A percentile compares a stretch with the other conserved stretches of the same genome.
phyloP scores from a whole-genome alignment of 176 grass and related monocot genomes.

The Dendrocalamus sinicus region DNA sequence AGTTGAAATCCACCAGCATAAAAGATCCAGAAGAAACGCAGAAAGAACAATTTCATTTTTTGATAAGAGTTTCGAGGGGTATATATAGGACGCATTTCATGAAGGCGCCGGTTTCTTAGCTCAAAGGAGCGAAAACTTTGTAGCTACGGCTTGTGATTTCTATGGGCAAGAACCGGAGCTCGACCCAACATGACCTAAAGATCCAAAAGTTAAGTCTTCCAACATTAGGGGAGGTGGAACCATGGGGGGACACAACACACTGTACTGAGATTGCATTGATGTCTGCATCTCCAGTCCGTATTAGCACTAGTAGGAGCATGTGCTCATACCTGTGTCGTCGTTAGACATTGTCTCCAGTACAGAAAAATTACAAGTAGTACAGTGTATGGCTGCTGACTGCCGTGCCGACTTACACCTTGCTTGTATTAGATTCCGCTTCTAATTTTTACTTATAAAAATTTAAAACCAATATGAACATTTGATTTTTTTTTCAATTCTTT shows the following conservation, averaged over 20 bases:
- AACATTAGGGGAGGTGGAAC: constrained; percentile 9
- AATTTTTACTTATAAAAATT: no score
- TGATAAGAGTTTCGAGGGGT: not conserved
- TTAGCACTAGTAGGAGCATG: constrained; percentile 36
- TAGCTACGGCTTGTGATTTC: not conserved
- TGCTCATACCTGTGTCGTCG: constrained; percentile 3
- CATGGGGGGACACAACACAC: not conserved
- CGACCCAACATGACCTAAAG: not conserved
- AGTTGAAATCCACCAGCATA: not conserved
- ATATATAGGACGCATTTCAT: not conserved
- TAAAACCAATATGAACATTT: rapidly evolving
- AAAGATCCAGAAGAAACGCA: not conserved
- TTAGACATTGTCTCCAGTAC: not conserved
- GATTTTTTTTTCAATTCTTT: no score
- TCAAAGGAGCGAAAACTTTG: not conserved
- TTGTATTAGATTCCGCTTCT: no score
- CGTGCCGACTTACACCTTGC: rapidly evolving
- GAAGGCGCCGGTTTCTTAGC: no score
- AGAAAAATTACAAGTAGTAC: not conserved
- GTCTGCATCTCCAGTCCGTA: constrained; percentile 45
- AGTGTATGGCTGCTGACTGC: not conserved
- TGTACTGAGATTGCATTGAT: constrained; percentile 18
- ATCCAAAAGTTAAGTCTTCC: not conserved
- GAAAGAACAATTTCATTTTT: not conserved
- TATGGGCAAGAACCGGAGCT: not conserved